A percentile compares a stretch with the other conserved stretches of the same genome.
These are phyloP conservation scores for Dothidotthia symphoricarpi DNA, from an alignment of 2,329 filamentous ascomycete species.

Conservation along the genomic window DNA sequence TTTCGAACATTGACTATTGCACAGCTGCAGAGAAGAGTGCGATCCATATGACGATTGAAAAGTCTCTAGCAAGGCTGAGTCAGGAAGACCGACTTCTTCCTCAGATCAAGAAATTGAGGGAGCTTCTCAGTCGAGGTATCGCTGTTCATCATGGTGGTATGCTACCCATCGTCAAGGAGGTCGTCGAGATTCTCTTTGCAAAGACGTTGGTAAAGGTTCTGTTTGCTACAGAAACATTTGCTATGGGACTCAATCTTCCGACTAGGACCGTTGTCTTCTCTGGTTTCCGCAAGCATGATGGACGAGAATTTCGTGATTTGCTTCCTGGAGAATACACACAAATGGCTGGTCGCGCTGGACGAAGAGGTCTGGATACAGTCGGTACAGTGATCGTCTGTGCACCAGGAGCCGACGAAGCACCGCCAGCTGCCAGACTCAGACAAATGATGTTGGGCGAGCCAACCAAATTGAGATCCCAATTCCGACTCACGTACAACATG, in stretches of 20 bases:
- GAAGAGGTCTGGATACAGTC: constrained; percentile 87
- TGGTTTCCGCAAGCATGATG: constrained; percentile 94
- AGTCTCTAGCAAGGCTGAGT: constrained; percentile 86
- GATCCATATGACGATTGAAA: constrained; percentile 96
- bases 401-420: constrained; percentile 79
- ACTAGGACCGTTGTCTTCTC: constrained; percentile 97
- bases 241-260: constrained; percentile 94
- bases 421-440: constrained; percentile 75
- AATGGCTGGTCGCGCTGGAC: constrained; percentile 93
- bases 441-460: constrained; percentile 96
- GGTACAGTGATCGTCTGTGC: constrained; percentile 92
- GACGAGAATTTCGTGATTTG: constrained; percentile 84
- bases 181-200: constrained; percentile 95
- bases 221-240: constrained; percentile 97
- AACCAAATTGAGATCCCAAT: constrained; percentile 92
- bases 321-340: constrained; percentile 96
- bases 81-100: constrained; percentile 87
- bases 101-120: constrained; percentile 83
- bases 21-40: constrained; percentile 92
- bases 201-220: constrained; percentile 93
- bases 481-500: constrained; percentile 98
- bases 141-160: constrained; percentile 95
- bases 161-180: constrained; percentile 93
- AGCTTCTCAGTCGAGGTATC: constrained; percentile 82
- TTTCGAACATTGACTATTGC: constrained; percentile 93